phyloP scores from a whole-genome alignment of 2,329 filamentous ascomycete species.

The Curvularia verruculosa region DNA sequence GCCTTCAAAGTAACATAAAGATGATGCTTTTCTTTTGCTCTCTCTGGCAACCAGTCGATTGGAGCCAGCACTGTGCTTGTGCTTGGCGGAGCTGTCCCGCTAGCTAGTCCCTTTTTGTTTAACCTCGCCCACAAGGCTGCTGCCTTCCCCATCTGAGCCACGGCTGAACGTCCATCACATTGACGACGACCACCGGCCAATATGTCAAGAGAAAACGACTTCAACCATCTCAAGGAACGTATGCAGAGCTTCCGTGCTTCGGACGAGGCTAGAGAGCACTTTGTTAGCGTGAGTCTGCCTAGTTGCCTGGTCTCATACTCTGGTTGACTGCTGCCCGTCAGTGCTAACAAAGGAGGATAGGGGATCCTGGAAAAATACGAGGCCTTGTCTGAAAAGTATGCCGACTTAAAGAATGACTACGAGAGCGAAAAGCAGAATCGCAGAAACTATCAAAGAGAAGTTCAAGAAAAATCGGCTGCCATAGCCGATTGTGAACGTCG shows the following conservation, averaged over 20 bases:
- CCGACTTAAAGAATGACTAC: constrained; percentile 40
- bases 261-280: constrained; percentile 46
- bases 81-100: neutral
- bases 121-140: neutral
- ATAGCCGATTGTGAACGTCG: constrained; percentile 32
- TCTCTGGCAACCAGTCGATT: neutral
- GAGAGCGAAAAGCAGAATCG: constrained; percentile 40
- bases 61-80: neutral
- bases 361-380: constrained; percentile 40
- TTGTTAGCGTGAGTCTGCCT: constrained; percentile 34
- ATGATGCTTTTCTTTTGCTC: neutral
- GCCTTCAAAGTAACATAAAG: neutral
- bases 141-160: constrained; percentile 9
- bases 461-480: constrained; percentile 28
- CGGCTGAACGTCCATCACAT: neutral
- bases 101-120: neutral
- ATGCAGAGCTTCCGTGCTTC: constrained; percentile 45
- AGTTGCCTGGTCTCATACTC: constrained; percentile 7
- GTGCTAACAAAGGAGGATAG: constrained; percentile 34
- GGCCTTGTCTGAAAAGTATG: constrained; percentile 31
- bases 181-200: neutral
- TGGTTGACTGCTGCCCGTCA: neutral
- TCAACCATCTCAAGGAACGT: constrained; percentile 33
- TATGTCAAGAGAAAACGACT: constrained; percentile 24
- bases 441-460: constrained; percentile 38